Percentiles rank a stretch among this genome's conserved stretches.
phyloP scores from a whole-genome alignment of 2,329 filamentous ascomycete genomes.

The Cordyceps javanica region DNA sequence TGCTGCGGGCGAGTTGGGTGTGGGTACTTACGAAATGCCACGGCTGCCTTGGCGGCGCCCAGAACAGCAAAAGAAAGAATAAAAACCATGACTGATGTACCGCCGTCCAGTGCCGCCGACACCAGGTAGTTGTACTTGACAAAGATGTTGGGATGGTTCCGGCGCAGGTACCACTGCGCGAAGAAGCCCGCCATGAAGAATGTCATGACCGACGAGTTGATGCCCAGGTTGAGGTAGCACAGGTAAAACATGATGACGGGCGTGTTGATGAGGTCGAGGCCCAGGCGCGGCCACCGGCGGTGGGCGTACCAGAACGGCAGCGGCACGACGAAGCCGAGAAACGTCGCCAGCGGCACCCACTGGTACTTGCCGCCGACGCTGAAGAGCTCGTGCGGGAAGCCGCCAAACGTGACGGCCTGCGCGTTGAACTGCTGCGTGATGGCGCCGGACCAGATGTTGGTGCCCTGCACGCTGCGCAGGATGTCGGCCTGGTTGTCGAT shows the following conservation, averaged over 20 bases:
- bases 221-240: constrained; percentile 34
- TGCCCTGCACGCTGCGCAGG: constrained; percentile 32
- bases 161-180: constrained; percentile 23
- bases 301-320: constrained; percentile 32
- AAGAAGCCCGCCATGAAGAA: constrained; percentile 30
- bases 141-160: constrained; percentile 20
- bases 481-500: constrained; percentile 35
- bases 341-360: constrained; percentile 17
- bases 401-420: constrained; percentile 22
- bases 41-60: constrained; percentile 9
- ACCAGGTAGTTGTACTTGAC: constrained; percentile 23
- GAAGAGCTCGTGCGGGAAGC: constrained; percentile 19
- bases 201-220: constrained; percentile 28
- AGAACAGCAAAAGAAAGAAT: constrained; percentile 18
- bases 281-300: constrained; percentile 22
- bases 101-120: constrained; percentile 18
- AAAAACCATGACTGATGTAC: constrained; percentile 19
- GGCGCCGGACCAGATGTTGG: constrained; percentile 39
- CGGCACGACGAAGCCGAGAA: constrained; percentile 29
- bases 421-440: constrained; percentile 42
- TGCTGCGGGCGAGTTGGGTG: not conserved
- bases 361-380: constrained; percentile 13
- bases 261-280: constrained; percentile 31
- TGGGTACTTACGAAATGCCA: constrained; percentile 7
- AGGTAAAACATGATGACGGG: constrained; percentile 37